These are phyloP conservation scores for Cladophialophora psammophila DNA, from an alignment of 2,329 filamentous ascomycete genomes.

Conservation along the genomic window DNA sequence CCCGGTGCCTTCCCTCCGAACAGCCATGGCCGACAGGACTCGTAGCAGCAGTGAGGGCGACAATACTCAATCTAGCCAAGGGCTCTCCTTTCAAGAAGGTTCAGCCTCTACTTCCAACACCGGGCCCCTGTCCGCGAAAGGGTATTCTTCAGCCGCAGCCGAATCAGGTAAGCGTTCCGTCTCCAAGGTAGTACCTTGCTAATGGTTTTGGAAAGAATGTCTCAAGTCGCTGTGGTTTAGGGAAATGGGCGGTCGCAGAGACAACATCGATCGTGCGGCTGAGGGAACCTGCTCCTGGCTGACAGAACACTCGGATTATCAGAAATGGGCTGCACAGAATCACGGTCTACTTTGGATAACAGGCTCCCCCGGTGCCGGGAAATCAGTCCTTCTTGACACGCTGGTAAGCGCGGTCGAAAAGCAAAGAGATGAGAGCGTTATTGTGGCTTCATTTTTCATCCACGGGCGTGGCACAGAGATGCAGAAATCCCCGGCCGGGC, in stretches of 20 bases:
- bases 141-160: background rate
- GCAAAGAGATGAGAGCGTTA: background rate
- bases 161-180: background rate
- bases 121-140: background rate
- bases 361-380: slow-evolving; percentile 50
- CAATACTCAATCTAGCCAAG: background rate
- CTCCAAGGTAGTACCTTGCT: background rate
- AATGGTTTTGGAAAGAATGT: background rate
- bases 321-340: slow-evolving; percentile 40
- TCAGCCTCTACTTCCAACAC: background rate
- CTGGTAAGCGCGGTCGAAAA: background rate
- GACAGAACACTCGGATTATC: slow-evolving; percentile 41
- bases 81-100: background rate
- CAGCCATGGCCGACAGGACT: background rate
- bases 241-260: slow-evolving; percentile 39
- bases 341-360: slow-evolving; percentile 48
- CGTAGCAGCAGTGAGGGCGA: background rate
- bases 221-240: slow-evolving; percentile 1
- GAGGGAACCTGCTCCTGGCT: slow-evolving; percentile 46
- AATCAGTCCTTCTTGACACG: slow-evolving; percentile 45
- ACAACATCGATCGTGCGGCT: slow-evolving; percentile 43
- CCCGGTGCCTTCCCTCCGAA: background rate
- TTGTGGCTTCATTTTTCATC: slow-evolving; percentile 7
- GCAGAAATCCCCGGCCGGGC: background rate
- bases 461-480: slow-evolving; percentile 4